Evolutionary conservation across 768 basidiomycete genomes (phyloP), one percentile per base, ranked within the genome.

Genomic region (Pisolithus albus): DNA sequence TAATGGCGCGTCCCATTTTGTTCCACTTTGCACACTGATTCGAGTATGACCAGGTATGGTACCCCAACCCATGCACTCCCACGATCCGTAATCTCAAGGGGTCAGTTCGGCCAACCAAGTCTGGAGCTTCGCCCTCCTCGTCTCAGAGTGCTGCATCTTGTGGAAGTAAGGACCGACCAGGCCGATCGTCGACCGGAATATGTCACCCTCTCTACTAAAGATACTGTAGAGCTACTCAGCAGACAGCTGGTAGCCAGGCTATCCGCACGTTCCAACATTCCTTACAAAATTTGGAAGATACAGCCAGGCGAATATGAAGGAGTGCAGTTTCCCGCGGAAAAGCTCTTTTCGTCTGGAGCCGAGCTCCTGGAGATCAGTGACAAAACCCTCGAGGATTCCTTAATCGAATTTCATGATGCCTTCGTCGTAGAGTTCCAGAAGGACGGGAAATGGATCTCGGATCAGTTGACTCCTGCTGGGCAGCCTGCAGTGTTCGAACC

Each of bases 351-450:
- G 0, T 51, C 64, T 30, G 66, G 64, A 18, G 67, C 65, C 40
- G 74, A 75, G 40, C 64, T 82, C 38, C 56, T 83, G 7, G 71
- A 72, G 32, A 56, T 57, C 53, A 74, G 68, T 46, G 64, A 75
- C 42, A 74, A 71, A 57, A 77, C 76, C 0, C 66, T 89, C 13
- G 82, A 81, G 44, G 84, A 86, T 23, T 76, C 74, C 2, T 66
- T 74, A 39, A 71, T 88, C 26, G 71, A 80, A 52, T 71, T 74
- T 2, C 83, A 79, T 23, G 89, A 92, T 61, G 70, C 75, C 1
- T 84, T 93, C 66, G 80, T 83, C 1, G 79, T 92, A n/a, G 92
- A 96, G 59, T 78, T 85, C 61, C 79, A 81, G 59, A 62, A 69
- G 34, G 60, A 72, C n/a, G 77, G 74, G 40, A 70, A 71, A 16